Percentiles rank a stretch among this genome's conserved stretches.
These are phyloP conservation scores for Gracilaria domingensis DNA, from an alignment of 23 red algal species.

Conservation along the genomic window DNA sequence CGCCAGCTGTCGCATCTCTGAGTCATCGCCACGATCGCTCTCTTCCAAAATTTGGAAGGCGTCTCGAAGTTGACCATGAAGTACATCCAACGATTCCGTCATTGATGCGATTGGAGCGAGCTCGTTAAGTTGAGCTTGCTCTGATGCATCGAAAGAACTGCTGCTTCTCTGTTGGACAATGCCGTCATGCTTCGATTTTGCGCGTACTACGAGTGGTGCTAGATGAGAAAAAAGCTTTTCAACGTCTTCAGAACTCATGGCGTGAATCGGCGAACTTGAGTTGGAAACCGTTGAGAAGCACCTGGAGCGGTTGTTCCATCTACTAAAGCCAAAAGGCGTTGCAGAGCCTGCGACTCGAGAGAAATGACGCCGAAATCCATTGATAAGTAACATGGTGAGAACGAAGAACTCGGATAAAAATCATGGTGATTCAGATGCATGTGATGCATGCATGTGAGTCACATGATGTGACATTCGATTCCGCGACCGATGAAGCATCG, in stretches of 20 bases:
- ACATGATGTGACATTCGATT: no score
- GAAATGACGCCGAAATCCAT: neutral
- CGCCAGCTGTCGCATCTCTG: slow-evolving; percentile 9
- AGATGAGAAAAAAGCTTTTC: neutral
- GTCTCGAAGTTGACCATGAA: neutral
- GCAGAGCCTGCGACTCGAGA: neutral
- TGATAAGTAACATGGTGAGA: neutral
- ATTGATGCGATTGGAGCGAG: neutral
- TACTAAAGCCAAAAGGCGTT: neutral
- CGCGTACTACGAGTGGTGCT: neutral
- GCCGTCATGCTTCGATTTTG: neutral
- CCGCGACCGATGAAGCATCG: neutral
- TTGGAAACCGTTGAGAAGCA: neutral
- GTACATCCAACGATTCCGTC: neutral
- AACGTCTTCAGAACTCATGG: neutral
- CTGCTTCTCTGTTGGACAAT: neutral
- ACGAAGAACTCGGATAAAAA: neutral
- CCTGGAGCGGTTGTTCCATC: neutral
- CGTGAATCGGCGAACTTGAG: neutral
- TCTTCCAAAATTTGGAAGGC: neutral
- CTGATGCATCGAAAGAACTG: neutral
- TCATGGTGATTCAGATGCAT: no score
- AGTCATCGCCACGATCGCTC: neutral
- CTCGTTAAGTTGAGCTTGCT: neutral
- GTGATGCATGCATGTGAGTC: no score